Conservation (phyloP, 345 rosid species). For the Pistacia integerrima region DNA sequence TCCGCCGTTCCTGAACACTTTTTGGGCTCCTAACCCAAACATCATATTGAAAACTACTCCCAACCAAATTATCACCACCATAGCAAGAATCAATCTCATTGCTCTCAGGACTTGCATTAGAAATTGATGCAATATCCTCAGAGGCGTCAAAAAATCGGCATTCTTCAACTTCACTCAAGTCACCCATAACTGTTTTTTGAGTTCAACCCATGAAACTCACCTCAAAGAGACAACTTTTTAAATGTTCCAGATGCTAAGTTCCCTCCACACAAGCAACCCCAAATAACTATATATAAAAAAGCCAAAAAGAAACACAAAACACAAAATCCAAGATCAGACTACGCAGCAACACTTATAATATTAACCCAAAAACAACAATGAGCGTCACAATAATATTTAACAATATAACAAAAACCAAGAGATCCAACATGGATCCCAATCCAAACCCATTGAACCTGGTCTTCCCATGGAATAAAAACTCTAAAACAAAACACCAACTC, state of each 20-base stretch:
- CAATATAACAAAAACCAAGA: slow-evolving; percentile 47
- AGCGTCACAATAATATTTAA: slow-evolving; percentile 19
- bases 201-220: slow-evolving; percentile 75
- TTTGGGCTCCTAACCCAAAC: slow-evolving; percentile 65
- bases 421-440: slow-evolving; percentile 92
- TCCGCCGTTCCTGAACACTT: slow-evolving; percentile 60
- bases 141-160: slow-evolving; percentile 69
- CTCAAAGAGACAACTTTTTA: slow-evolving; percentile 42
- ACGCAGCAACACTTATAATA: slow-evolving; percentile 27
- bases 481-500: slow-evolving; percentile 4
- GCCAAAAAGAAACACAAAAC: slow-evolving; percentile 28
- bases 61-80: slow-evolving; percentile 18
- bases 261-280: slow-evolving; percentile 64
- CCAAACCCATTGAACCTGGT: slow-evolving; percentile 68
- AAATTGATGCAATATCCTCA: slow-evolving; percentile 51
- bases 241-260: slow-evolving; percentile 43
- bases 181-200: slow-evolving; percentile 51
- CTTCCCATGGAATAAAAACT: slow-evolving; percentile 30
- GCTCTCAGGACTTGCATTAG: slow-evolving; percentile 35
- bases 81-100: slow-evolving; percentile 31
- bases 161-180: slow-evolving; percentile 60
- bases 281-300: slow-evolving; percentile 24
- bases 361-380: slow-evolving; percentile 22
- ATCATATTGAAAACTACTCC: slow-evolving; percentile 43
- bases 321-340: slow-evolving; percentile 56